Conservation (phyloP, 257 asterid genomes). For the Solanum chiquidenum region DNA sequence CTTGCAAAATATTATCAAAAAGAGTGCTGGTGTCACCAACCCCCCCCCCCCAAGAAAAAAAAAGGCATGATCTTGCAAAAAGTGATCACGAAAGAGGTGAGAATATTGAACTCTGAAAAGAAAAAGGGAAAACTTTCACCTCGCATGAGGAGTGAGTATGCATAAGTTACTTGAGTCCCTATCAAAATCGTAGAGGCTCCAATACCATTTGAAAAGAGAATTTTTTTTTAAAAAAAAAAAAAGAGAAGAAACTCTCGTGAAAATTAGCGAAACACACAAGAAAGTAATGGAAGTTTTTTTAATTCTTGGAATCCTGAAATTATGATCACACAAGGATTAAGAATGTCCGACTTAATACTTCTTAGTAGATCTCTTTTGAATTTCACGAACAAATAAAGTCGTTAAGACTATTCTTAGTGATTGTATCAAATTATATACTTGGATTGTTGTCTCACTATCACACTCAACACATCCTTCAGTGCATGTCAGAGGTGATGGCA, state of each 20-base stretch:
- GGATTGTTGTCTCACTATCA: background rate
- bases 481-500: background rate
- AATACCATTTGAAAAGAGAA: background rate
- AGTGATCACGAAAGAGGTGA: background rate
- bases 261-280: background rate
- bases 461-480: background rate
- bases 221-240: background rate
- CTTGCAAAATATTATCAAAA: background rate
- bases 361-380: background rate
- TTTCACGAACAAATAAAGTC: background rate
- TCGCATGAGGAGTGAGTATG: background rate
- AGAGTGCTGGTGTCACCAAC: background rate
- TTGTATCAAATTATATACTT: background rate
- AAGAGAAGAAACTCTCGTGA: background rate
- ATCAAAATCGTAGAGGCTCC: background rate
- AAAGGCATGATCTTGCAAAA: background rate
- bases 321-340: background rate
- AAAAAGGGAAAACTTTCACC: background rate
- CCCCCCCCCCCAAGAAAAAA: too few species aligned
- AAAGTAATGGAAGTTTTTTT: background rate
- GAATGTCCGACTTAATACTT: background rate
- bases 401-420: background rate
- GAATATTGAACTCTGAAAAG: background rate
- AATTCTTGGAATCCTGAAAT: background rate
- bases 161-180: background rate